Conservation (phyloP, 139 green algal species). For the Ettlia oleoabundans region DNA sequence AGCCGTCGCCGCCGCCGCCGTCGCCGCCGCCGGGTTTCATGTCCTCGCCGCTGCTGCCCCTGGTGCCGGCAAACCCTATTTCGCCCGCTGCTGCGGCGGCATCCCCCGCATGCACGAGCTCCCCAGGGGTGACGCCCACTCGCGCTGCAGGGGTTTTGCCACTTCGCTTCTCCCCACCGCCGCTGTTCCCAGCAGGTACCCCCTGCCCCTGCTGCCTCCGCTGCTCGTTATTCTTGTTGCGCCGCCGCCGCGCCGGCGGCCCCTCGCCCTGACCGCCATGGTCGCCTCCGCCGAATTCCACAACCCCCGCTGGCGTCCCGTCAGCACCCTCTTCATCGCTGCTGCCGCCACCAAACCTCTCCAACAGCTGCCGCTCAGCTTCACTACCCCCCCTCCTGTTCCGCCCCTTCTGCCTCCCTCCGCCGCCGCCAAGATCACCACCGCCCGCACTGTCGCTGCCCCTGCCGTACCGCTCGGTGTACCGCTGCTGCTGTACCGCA, state of each 20-base stretch:
- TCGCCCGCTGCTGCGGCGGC: not conserved
- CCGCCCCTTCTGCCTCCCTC: not conserved
- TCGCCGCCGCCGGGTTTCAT: not conserved
- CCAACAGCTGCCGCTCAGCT: constrained; percentile 1
- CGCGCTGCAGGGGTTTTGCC: no score
- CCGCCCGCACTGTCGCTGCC: not conserved
- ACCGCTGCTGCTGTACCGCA: not conserved
- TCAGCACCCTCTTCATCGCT: constrained; percentile 15
- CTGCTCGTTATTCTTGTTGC: constrained; percentile 3
- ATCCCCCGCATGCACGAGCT: constrained; percentile 26
- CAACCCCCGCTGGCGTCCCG: not conserved
- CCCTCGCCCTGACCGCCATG: not conserved
- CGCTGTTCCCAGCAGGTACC: not conserved
- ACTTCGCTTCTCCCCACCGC: no score
- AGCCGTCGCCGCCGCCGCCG: constrained; percentile 1
- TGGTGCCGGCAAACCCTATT: not conserved
- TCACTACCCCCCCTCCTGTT: not conserved
- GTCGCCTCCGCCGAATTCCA: constrained; percentile 12
- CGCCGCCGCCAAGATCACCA: not conserved
- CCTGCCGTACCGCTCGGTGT: not conserved
- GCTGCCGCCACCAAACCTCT: constrained; percentile 25
- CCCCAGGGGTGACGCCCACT: constrained; percentile 1
- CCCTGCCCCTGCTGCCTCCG: not conserved
- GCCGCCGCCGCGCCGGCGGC: constrained; percentile 1
- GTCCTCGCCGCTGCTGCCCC: not conserved